These are phyloP conservation scores for Coelastrella sp. DNA, from an alignment of 139 green algal species.

Conservation along the genomic window DNA sequence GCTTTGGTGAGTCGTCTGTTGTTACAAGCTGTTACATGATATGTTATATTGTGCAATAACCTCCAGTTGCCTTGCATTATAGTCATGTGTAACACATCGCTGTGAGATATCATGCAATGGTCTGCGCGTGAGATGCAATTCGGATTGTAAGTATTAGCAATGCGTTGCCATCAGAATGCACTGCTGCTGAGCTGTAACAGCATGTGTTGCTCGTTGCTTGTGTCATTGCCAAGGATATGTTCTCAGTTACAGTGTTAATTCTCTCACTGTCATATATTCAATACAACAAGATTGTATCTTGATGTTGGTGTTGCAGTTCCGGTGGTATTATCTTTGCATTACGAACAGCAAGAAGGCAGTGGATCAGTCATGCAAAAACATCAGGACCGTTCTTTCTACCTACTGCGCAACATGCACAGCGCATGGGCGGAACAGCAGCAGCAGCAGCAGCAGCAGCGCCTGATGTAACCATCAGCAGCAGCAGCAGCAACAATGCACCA, in stretches of 20 bases:
- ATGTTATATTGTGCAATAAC: no score
- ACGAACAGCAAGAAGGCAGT: constrained; percentile 31
- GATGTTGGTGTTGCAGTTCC: neutral
- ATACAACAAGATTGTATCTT: neutral
- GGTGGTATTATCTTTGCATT: constrained; percentile 36
- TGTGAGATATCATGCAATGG: no score
- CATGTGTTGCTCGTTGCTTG: neutral
- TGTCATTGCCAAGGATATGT: neutral
- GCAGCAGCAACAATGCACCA: neutral
- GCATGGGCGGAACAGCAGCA: neutral
- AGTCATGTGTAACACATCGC: no score
- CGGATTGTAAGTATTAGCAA: no score
- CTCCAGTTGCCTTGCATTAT: no score
- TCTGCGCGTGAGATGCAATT: no score
- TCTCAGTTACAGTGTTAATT: neutral
- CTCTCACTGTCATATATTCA: neutral
- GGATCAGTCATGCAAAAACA: constrained; percentile 14
- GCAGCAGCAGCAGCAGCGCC: neutral
- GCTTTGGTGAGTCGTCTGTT: neutral
- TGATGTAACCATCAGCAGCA: neutral
- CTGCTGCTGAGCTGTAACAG: neutral
- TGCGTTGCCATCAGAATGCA: no score
- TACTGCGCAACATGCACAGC: neutral
- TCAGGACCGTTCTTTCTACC: neutral
- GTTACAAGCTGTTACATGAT: no score